A percentile compares a stretch with the other conserved stretches of the same genome.
These are phyloP conservation scores for Vitis hybrid DNA, from an alignment of 177 flowering plant species.

Conservation along the genomic window DNA sequence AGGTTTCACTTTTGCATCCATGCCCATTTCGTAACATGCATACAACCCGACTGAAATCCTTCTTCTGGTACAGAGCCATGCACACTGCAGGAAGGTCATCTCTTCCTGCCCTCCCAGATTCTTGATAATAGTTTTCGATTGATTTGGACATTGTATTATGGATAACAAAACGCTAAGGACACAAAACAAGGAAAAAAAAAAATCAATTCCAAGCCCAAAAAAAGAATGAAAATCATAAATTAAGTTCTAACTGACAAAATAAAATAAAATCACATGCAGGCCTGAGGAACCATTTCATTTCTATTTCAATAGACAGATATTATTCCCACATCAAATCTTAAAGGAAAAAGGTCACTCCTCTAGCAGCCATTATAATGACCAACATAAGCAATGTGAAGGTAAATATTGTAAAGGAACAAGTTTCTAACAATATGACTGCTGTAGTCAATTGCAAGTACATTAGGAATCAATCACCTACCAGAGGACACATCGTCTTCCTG, in stretches of 20 bases:
- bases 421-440: not conserved
- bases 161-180: constrained; percentile 80
- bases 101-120: constrained; percentile 97
- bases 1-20: constrained; percentile 57
- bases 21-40: constrained; percentile 84
- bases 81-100: constrained; percentile 79
- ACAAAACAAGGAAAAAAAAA: not conserved
- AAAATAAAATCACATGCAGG: not conserved
- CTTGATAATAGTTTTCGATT: constrained; percentile 97
- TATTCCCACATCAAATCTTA: too few species aligned
- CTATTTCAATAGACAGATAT: too few species aligned
- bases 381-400: too few species aligned
- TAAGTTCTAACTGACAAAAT: not conserved
- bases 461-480: too few species aligned
- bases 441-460: too few species aligned
- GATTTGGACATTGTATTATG: constrained; percentile 98
- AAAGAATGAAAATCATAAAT: not conserved
- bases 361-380: too few species aligned
- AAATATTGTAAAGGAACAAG: too few species aligned
- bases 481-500: too few species aligned
- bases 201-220: not conserved
- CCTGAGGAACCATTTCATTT: too few species aligned
- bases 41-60: constrained; percentile 94
- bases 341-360: too few species aligned
- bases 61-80: constrained; percentile 83